Base-by-base conservation (phyloP, 1,284 basidiomycete genomes). In the Boletus sp. region DNA sequence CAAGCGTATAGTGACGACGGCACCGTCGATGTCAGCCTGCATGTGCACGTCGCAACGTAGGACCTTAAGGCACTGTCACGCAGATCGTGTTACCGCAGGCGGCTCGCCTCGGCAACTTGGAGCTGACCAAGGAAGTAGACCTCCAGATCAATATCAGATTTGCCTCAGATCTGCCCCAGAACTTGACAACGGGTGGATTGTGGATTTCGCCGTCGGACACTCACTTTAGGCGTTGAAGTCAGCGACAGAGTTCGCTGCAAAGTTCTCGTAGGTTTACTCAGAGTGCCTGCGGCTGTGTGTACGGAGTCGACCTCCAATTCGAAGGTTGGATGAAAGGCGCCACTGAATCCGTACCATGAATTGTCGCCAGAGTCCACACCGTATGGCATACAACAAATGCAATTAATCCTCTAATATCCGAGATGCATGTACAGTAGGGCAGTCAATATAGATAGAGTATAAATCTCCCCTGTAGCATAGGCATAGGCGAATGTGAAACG, bases 401-500 rank as follows among this genome's bases (percentile, higher is more conserved):
- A 30, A 41, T 5, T 22, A 17, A 51, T 51, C 30, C 44, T 44
- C 37, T 37, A 26, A 38, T 46, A 55, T 38, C 2, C n/a, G n/a
- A n/a, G 38, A 27, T 14, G 25, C 10, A 35, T 8, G 43, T 57
- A 55, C 42, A 40, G 40, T 57, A 55, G 6, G 33, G 14, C 55
- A 47, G 35, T 34, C 33, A 19, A 33, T 51, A 55, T 57, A 55
- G 56, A 55, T 55, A 55, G 46, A n/a, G 41, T 46, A 58, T 55
- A 55, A 56, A 58, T 55, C 56, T 44, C 48, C 25, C 4, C 14
- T 44, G 23, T 20, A 33, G 32, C 33, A 19, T 19, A 34, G 9
- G 16, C 16, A 16, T 33, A 16, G 27, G 32, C 25, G 25, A 36
- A 17, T 4, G 10, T 17, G 25, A 54, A 17, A 22, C 13, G 25